Percentiles rank a stretch among this genome's conserved stretches.
phyloP scores from a whole-genome alignment of 371 early-diverging fungal genomes.

The Apophysomyces variabilis region DNA sequence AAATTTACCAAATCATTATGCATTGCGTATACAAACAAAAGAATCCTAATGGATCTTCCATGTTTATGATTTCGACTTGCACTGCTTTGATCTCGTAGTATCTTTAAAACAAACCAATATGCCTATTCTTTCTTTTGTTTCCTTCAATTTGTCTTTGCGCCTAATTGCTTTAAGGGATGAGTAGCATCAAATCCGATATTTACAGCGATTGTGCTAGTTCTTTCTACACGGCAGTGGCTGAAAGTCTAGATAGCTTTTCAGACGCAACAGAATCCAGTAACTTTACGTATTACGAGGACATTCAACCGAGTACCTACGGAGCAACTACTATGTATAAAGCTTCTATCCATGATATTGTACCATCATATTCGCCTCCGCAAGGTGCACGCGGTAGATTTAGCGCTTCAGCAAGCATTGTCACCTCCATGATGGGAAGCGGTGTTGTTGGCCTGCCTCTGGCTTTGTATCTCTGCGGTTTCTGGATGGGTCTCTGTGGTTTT shows the following conservation, averaged over 20 bases:
- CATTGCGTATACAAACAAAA: conserved; percentile 5
- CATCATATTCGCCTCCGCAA: conserved; percentile 20
- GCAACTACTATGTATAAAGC: background rate
- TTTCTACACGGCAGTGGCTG: background rate
- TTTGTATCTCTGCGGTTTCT: conserved; percentile 56
- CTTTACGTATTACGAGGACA: background rate
- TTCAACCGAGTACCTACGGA: background rate
- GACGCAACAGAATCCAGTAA: background rate
- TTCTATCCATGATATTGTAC: conserved; percentile 11
- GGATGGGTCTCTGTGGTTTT: conserved; percentile 51
- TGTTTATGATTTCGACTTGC: background rate
- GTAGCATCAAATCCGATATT: background rate
- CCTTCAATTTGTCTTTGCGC: background rate
- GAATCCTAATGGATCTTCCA: background rate
- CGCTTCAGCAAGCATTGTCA: conserved; percentile 50
- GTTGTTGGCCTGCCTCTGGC: conserved; percentile 61
- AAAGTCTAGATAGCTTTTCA: background rate
- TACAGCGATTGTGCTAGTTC: background rate
- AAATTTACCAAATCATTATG: background rate
- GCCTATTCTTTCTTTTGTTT: background rate
- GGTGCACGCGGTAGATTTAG: conserved; percentile 17
- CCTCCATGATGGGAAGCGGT: conserved; percentile 66
- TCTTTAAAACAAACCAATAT: background rate
- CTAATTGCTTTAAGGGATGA: background rate
- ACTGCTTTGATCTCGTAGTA: background rate